Base-by-base conservation (phyloP, 1,139 yeast genomes). In the Candida sp. region DNA sequence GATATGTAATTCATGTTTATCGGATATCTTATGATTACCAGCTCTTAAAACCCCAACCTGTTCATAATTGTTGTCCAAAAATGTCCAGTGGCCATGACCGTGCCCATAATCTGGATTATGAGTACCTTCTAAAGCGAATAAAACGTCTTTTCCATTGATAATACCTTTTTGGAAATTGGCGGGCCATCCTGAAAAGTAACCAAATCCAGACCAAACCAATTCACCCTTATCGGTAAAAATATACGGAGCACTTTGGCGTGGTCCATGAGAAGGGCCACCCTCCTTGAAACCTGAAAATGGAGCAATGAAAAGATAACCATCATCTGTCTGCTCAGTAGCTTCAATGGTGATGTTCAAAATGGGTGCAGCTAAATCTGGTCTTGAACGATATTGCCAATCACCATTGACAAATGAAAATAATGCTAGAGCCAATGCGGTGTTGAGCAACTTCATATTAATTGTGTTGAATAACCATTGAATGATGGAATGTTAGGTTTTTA, bases 311-410 rank as follows among this genome's bases (percentile, higher is more conserved):
- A 64, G 38, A 47, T 60, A 63, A 1, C 67, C 70, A 6, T 61
- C 60, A 3, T 57, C 49, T 2, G 60, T 50, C 8, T 45, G 49
- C 4, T 48, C 45, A 32, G 34, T 32, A n/a, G 59, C 60, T 3
- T 59, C 53, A 22, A 56, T 52, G 23, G 64, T 60, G 44, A 66
- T 64, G 53, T 66, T 64, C 46, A 65, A 54, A 7, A 38, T 48
- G 5, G 70, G 70, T n/a, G 66, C 63, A 5, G 68, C 48, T 39
- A 66, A 55, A 42, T 66, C 71, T 2, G 70, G 66, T 40, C 70
- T 53, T 4, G 70, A 60, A 40, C 58, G 55, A 53, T 52, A 65
- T 40, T 58, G 66, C 58, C 61, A 59, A 44, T 61, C 64, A 15
- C 58, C 66, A 25, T 45, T 29, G 5, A 44, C 54, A 22, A 68